These are phyloP conservation scores for Fusarium nisikadoi DNA, from an alignment of 2,329 filamentous ascomycete species.

Conservation along the genomic window DNA sequence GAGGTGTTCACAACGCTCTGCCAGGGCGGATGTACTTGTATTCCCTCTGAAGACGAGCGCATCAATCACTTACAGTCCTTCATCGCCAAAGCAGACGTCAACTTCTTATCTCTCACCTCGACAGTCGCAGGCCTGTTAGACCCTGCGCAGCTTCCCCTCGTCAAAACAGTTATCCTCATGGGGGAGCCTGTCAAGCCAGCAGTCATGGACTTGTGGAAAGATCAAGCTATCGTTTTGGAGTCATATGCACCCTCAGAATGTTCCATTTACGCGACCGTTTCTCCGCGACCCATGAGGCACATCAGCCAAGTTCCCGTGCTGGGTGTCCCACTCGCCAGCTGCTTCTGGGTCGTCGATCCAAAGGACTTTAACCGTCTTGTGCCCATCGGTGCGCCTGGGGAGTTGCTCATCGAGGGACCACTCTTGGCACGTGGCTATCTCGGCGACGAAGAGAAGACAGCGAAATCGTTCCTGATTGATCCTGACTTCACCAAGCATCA, in stretches of 20 bases:
- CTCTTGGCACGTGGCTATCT: not conserved
- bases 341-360: constrained; percentile 1
- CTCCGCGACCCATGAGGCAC: not conserved
- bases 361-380: not conserved
- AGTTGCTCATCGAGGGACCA: not conserved
- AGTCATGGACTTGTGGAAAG: constrained; percentile 4
- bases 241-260: constrained; percentile 1
- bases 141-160: not conserved
- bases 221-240: not conserved
- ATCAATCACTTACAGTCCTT: not conserved
- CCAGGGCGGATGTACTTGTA: not conserved
- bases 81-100: not conserved
- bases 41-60: constrained; percentile 4
- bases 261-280: not conserved
- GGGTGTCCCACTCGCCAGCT: not conserved
- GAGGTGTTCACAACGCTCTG: not conserved
- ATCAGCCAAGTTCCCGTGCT: constrained; percentile 2
- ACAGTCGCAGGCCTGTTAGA: not conserved
- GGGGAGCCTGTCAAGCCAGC: constrained; percentile 5
- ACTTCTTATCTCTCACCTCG: not conserved
- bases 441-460: not conserved
- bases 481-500: not conserved
- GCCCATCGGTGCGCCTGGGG: not conserved
- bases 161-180: not conserved
- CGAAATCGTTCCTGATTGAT: not conserved